These are phyloP conservation scores for Leccinum boreale DNA, from an alignment of 768 basidiomycete species.

Conservation along the genomic window DNA sequence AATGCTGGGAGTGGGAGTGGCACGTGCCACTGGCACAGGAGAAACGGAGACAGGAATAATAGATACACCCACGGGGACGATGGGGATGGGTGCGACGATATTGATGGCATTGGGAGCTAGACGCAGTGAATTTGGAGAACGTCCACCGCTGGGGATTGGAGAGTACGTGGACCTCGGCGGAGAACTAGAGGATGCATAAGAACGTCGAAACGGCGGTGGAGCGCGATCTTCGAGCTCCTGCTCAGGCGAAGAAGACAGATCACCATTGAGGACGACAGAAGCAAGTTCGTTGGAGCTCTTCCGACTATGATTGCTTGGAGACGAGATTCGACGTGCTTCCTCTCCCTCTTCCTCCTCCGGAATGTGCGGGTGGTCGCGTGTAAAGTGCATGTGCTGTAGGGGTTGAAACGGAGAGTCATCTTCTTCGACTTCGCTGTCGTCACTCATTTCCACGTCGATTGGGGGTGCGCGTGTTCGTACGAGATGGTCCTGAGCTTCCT, in stretches of 20 bases:
- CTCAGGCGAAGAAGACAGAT: conserved; percentile 1
- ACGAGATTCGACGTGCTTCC: conserved; percentile 28
- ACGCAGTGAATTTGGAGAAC: conserved; percentile 18
- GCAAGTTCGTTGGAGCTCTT: conserved; percentile 25
- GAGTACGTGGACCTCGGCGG: conserved; percentile 21
- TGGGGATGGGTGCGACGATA: conserved; percentile 24
- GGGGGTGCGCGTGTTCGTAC: conserved; percentile 50
- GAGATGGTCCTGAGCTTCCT: conserved; percentile 48
- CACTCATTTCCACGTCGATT: conserved; percentile 72
- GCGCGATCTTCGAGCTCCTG: conserved; percentile 15
- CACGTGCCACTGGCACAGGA: conserved; percentile 18
- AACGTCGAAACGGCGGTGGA: conserved; percentile 13
- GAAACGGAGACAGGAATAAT: conserved; percentile 24
- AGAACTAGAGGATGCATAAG: conserved; percentile 13
- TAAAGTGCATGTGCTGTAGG: conserved; percentile 36
- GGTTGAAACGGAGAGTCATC: conserved; percentile 40
- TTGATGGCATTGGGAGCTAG: conserved; percentile 26
- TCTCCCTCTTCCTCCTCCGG: conserved; percentile 69
- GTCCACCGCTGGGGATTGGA: conserved; percentile 12
- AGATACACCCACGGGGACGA: conserved; percentile 14
- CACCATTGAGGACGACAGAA: conserved; percentile 33
- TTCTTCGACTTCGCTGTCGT: conserved; percentile 73
- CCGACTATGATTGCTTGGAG: conserved; percentile 21
- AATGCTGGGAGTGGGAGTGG: conserved; percentile 23
- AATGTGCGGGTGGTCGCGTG: conserved; percentile 56